Evolutionary conservation across 2,329 filamentous ascomycete species (phyloP), one percentile per base, ranked within the genome.

Genomic region (Neonectria neomacrospora): DNA sequence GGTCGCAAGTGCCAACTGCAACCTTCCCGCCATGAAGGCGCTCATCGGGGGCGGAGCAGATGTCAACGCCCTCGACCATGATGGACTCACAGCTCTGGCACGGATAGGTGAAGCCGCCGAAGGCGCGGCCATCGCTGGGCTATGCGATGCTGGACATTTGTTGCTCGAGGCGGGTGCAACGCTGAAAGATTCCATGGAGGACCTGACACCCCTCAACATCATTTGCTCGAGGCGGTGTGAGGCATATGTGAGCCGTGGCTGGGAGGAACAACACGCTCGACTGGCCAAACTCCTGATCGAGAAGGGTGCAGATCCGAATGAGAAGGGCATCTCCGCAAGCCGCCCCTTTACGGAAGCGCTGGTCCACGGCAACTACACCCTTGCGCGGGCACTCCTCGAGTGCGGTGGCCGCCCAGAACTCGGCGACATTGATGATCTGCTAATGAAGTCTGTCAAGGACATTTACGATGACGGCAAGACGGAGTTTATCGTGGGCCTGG

Each of bases 1-100:
- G 71, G 68, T 73, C 9, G 71, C 71, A 12, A 73, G 71, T 58
- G 65, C 71, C 5, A 72, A 64, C 58, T 73, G 71, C 53, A 73
- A 73, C 44, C 59, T 70, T 18, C 60, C 63, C 11, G 70, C 71
- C 26, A 73, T 73, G 62, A 66, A 68, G 50, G 69, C 64, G 44
- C 63, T 73, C 23, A 58, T 73, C 23, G 51, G 63, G 16, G 70
- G 68, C 14, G 71, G 71, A 16, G 71, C 71, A 30, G 58, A 73
- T 28, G 70, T 73, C 14, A 65, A 73, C 22, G 67, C 70, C 3
- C 26, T 71, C 12, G 71, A 73, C 18, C 68, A 73, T 20, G 71
- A 73, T 48, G 69, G 71, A 5, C 62, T 73, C 37, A 69, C 65
- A 14, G 68, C 71, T 8, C 65, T 73, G 44, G 62, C 64, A 20